phyloP scores from a whole-genome alignment of 73 alveolate species.

The Paramecium caudatum region DNA sequence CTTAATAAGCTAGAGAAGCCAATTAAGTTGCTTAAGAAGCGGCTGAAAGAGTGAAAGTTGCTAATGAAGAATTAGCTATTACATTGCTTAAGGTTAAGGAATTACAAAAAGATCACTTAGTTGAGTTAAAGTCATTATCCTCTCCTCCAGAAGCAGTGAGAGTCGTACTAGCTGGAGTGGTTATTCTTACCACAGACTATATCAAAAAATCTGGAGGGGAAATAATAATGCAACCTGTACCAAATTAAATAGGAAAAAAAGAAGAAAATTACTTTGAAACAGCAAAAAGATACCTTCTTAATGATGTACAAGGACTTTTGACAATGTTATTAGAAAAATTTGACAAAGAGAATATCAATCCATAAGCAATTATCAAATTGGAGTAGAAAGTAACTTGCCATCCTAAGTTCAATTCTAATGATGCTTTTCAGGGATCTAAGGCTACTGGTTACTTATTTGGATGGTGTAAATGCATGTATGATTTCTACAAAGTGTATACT shows the following conservation, averaged over 20 bases:
- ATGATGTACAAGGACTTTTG: conserved; percentile 86
- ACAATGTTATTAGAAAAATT: conserved; percentile 76
- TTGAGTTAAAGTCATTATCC: conserved; percentile 80
- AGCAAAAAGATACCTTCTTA: conserved; percentile 82
- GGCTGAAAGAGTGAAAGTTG: conserved; percentile 84
- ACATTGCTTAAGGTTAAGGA: conserved; percentile 84
- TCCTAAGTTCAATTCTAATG: conserved; percentile 86
- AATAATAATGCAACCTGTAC: conserved; percentile 69
- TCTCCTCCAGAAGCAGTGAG: conserved; percentile 88
- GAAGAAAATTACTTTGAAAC: conserved; percentile 92
- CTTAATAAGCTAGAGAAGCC: conserved; percentile 96
- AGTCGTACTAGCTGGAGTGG: conserved; percentile 85
- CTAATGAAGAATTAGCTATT: conserved; percentile 81
- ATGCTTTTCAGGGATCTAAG: conserved; percentile 87
- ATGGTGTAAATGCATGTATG: conserved; percentile 95
- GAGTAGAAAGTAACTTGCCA: conserved; percentile 77
- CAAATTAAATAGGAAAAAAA: conserved; percentile 78
- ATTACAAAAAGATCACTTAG: conserved; percentile 87
- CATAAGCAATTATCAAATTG: conserved; percentile 76
- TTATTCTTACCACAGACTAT: conserved; percentile 75
- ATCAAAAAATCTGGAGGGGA: conserved; percentile 77
- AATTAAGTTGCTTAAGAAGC: conserved; percentile 75
- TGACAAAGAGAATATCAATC: conserved; percentile 87
- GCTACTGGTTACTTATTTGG: conserved; percentile 92
- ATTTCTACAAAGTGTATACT: conserved; percentile 83